Base-by-base conservation (phyloP, 1,139 yeast genomes). In the Suhomyces chickasaworum region DNA sequence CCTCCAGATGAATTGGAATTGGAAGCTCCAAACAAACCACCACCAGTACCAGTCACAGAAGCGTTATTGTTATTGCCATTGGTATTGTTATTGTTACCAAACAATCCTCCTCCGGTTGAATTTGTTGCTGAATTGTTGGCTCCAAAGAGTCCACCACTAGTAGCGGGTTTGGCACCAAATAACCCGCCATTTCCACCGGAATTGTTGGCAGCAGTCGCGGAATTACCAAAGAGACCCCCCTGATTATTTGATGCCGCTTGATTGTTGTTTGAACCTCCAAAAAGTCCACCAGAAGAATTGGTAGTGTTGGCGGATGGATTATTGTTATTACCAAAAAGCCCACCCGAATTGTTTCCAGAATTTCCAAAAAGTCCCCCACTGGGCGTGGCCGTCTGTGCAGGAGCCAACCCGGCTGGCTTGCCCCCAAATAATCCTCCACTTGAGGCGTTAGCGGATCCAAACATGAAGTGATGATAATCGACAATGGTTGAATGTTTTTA, bases 391-490 rank as follows among this genome's bases (percentile, higher is more conserved):
- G 50, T 53, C 50, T 51, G 48, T 42, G 49, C 34, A 3, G 65
- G 53, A 54, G 54, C 55, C 44, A 55, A 43, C 1, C 46, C 44
- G n/a, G 52, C 42, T 37, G 50, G 56, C 44, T 53, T 59, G 44
- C 52, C 59, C 13, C 75, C 76, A 53, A 65, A 65, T 13, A 64
- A 48, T 1, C 75, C 73, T 3, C 68, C 65, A 2, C 61, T 34
- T 49, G 37, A 43, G 35, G 43, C 30, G 45, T 30, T 42, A 6
- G 39, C 49, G 46, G 27, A 35, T 37, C 52, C 52, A 44, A 47
- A 49, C 52, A 47, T 47, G 42, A 4, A 12, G 27, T 20, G 40
- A 16, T 36, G 35, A 27, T 23, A 23, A 25, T 20, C n/a, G 8
- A 22, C 17, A 23, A 12, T 34, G 37, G 42, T 16, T 29, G 27